Percentiles rank a stretch among this genome's conserved stretches.
These are phyloP conservation scores for Mucuna pruriens DNA, from an alignment of 306 rosid genomes.

Conservation along the genomic window DNA sequence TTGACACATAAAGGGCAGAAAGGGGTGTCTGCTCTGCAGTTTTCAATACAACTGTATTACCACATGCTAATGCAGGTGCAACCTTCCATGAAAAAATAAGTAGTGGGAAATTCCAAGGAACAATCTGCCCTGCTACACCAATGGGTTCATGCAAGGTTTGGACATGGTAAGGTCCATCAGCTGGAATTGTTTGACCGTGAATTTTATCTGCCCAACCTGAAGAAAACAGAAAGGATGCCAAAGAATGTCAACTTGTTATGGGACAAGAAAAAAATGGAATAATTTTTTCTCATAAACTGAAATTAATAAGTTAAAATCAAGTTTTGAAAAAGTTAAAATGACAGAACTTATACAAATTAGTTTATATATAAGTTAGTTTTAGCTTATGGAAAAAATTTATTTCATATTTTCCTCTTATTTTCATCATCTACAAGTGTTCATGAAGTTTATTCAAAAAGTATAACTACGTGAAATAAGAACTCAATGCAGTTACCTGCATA, in stretches of 20 bases:
- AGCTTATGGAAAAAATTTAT: too few species aligned
- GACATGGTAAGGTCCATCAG: slow-evolving; percentile 73
- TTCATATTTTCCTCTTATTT: too few species aligned
- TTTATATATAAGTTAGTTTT: too few species aligned
- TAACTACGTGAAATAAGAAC: not conserved
- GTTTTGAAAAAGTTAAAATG: too few species aligned
- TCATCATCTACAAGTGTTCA: too few species aligned
- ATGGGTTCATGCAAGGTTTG: slow-evolving; percentile 88
- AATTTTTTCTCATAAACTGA: too few species aligned
- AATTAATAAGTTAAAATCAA: too few species aligned
- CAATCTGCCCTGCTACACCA: slow-evolving; percentile 82
- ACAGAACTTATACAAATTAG: too few species aligned
- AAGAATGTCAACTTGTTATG: slow-evolving; percentile 13
- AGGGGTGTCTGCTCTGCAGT: slow-evolving; percentile 86
- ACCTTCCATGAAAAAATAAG: slow-evolving; percentile 80
- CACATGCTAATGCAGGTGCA: slow-evolving; percentile 83
- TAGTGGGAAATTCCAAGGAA: slow-evolving; percentile 92
- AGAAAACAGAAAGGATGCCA: not conserved
- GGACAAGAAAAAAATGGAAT: too few species aligned
- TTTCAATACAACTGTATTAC: slow-evolving; percentile 76
- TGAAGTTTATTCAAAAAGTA: too few species aligned
- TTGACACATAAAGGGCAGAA: slow-evolving; percentile 69
- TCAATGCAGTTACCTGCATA: slow-evolving; percentile 61
- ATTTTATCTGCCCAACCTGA: slow-evolving; percentile 91
- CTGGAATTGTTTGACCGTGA: slow-evolving; percentile 77